Conservation (phyloP, 306 rosid species). For the Prunus mongolica region DNA sequence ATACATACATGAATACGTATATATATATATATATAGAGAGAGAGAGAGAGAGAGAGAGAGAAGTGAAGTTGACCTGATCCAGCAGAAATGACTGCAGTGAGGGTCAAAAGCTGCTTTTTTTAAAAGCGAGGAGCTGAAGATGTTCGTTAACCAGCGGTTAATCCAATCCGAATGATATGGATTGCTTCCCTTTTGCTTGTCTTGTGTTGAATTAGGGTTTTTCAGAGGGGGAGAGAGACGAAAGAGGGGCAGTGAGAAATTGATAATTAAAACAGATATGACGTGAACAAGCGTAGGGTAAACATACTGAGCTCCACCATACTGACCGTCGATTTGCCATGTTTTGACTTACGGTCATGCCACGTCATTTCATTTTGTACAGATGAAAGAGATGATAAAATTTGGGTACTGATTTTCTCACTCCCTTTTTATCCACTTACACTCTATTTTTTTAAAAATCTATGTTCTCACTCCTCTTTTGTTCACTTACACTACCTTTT, state of each 20-base stretch:
- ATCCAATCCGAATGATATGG: neutral
- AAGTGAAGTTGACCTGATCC: slow-evolving; percentile 1
- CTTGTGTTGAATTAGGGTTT: slow-evolving; percentile 2
- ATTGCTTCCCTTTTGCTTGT: neutral
- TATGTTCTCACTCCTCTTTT: too few species aligned
- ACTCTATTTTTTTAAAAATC: too few species aligned
- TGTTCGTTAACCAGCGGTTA: neutral
- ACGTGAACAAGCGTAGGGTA: neutral
- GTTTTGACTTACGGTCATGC: neutral
- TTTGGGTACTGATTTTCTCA: too few species aligned
- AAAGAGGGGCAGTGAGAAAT: neutral
- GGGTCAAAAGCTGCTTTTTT: neutral
- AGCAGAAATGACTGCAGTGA: neutral
- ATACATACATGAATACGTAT: neutral
- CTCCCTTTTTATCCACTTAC: too few species aligned
- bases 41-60: neutral
- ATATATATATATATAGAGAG: neutral
- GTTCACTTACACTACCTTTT: too few species aligned
- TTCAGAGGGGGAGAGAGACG: neutral
- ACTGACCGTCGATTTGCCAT: neutral
- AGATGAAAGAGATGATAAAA: too few species aligned
- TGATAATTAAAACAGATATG: neutral
- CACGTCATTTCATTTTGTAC: too few species aligned
- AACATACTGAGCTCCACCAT: neutral
- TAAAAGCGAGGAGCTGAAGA: neutral